Evolutionary conservation across 129 eudicot species (phyloP).

Genomic region (Mikania micrantha): DNA sequence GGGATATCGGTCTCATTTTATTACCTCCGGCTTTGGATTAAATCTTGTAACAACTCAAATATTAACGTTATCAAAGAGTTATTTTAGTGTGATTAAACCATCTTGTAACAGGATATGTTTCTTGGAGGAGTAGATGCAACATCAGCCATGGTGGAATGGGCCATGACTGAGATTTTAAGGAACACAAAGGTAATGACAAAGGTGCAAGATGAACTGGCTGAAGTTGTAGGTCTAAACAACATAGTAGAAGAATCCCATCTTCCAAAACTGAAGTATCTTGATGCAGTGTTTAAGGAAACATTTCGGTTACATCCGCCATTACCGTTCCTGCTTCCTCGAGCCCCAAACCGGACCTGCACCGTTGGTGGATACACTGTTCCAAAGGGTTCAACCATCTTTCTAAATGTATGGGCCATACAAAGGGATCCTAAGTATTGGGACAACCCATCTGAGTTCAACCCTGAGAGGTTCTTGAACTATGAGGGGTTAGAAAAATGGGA

Average conservation of each 20-base stretch:
- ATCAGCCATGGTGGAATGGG: constrained; percentile 20
- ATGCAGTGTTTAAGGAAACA: constrained; percentile 11
- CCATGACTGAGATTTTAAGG: constrained; percentile 13
- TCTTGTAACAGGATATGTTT: not conserved
- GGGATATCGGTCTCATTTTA: no score
- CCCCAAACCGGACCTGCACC: constrained; percentile 2
- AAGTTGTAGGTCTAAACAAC: not conserved
- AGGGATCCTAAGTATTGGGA: constrained; percentile 6
- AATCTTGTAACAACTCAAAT: no score
- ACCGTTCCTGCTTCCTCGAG: constrained; percentile 16
- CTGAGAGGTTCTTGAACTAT: constrained; percentile 1
- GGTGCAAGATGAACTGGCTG: not conserved
- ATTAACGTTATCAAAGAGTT: no score
- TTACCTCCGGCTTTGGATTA: no score
- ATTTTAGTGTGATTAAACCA: no score
- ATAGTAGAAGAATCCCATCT: constrained; percentile 7
- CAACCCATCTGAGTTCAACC: constrained; percentile 6
- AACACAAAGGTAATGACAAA: not conserved
- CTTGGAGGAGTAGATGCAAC: constrained; percentile 21
- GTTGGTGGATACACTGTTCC: constrained; percentile 13
- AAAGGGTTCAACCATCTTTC: constrained; percentile 15
- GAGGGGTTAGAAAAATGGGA: constrained; percentile 16
- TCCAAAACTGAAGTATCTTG: constrained; percentile 9
- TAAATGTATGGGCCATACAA: constrained; percentile 20
- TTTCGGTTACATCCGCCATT: constrained; percentile 3